A percentile compares a stretch with the other conserved stretches of the same genome.
Conservation (phyloP, 139 green algal genomes). For the Limnomonas spitsbergensis region DNA sequence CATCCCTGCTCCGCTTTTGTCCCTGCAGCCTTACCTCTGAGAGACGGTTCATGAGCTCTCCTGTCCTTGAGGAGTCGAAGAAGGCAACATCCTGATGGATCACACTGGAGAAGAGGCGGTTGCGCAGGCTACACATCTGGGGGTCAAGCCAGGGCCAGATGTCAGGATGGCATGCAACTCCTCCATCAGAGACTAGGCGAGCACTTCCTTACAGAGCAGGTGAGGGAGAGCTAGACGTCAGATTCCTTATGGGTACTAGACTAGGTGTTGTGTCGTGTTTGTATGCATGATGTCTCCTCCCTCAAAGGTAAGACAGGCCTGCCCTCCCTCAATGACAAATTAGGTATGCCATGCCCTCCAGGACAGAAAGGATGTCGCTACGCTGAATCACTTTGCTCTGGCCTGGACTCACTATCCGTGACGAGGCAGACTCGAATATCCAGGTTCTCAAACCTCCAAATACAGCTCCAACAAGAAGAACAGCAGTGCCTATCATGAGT, state of each 20-base stretch:
- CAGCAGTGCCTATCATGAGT: background rate
- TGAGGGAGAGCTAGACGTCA: background rate
- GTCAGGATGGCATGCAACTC: background rate
- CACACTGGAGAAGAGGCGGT: background rate
- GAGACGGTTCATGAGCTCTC: background rate
- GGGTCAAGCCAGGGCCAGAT: background rate
- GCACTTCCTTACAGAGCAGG: background rate
- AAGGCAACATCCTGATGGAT: background rate
- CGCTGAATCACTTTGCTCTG: no score
- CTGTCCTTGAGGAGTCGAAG: background rate
- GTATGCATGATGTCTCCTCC: background rate
- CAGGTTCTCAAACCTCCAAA: background rate
- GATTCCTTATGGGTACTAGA: background rate
- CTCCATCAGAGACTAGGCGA: background rate
- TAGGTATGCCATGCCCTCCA: background rate
- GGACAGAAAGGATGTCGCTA: no score
- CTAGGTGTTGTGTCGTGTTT: no score
- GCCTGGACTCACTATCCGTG: background rate
- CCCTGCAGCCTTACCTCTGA: background rate
- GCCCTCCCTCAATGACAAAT: background rate
- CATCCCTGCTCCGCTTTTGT: background rate
- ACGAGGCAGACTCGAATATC: background rate
- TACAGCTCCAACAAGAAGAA: background rate
- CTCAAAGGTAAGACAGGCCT: background rate
- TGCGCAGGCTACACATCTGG: background rate